A percentile compares a stretch with the other conserved stretches of the same genome.
These are phyloP conservation scores for Rugonectria rugulosa DNA, from an alignment of 2,329 filamentous ascomycete species.

Conservation along the genomic window DNA sequence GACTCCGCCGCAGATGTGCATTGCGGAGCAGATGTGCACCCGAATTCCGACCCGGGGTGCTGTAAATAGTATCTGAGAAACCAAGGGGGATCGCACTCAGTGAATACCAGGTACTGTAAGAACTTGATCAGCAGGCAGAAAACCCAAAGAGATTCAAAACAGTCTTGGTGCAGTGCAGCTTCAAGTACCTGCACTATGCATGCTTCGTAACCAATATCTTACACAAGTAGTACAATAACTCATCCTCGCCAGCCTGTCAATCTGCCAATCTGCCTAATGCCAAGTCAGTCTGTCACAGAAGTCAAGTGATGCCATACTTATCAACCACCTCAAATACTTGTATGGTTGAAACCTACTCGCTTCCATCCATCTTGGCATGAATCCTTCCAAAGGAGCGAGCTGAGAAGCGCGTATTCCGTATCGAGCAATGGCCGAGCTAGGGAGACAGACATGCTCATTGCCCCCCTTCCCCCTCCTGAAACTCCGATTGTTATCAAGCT, in stretches of 20 bases:
- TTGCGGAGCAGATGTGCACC: background rate
- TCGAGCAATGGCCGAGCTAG: slow-evolving; percentile 13
- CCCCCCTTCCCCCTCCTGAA: background rate
- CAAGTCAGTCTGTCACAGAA: background rate
- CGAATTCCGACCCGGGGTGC: background rate
- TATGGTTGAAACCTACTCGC: background rate
- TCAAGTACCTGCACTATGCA: too few species aligned
- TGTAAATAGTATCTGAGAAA: slow-evolving; percentile 7
- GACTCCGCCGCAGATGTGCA: background rate
- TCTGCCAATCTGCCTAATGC: too few species aligned
- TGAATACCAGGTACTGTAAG: too few species aligned
- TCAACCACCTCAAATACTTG: background rate
- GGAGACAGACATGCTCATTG: background rate
- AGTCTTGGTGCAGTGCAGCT: too few species aligned
- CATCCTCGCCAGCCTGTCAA: too few species aligned
- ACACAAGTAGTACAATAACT: too few species aligned
- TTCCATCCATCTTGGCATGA: background rate
- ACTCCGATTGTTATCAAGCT: background rate
- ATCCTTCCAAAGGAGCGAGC: background rate
- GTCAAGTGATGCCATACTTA: background rate
- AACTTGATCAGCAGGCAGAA: too few species aligned
- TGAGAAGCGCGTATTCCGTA: slow-evolving; percentile 3
- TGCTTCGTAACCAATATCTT: too few species aligned
- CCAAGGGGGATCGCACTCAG: too few species aligned
- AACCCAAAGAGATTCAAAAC: too few species aligned